phyloP scores from a whole-genome alignment of 176 grass and related monocot genomes.

The Chloris gayana region DNA sequence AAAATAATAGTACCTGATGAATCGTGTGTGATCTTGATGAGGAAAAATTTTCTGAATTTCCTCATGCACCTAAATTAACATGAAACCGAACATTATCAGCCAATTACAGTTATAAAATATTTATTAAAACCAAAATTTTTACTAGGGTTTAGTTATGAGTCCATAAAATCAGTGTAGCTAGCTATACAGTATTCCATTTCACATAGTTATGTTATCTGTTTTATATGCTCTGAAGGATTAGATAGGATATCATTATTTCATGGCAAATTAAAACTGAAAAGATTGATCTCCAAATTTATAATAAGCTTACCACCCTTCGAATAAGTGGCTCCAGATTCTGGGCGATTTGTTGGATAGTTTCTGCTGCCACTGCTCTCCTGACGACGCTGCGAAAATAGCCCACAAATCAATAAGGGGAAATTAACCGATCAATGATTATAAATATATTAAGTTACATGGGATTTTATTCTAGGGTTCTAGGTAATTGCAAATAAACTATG shows the following conservation, averaged over 20 bases:
- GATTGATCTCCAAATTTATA: neutral
- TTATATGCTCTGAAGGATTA: neutral
- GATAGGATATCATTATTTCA: slow-evolving; percentile 18
- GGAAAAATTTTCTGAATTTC: slow-evolving; percentile 42
- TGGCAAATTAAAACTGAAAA: neutral
- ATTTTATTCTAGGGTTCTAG: neutral
- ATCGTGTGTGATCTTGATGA: slow-evolving; percentile 6
- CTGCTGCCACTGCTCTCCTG: slow-evolving; percentile 20
- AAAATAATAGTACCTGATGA: slow-evolving; percentile 7
- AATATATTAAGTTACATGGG: no score
- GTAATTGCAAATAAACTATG: neutral
- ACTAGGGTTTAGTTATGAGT: neutral
- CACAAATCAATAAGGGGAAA: neutral
- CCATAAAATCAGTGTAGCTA: neutral
- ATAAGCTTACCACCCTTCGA: slow-evolving; percentile 40
- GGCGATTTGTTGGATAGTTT: slow-evolving; percentile 40
- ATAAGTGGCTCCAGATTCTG: slow-evolving; percentile 43
- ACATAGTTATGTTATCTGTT: neutral
- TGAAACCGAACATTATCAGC: neutral
- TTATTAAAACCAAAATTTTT: neutral
- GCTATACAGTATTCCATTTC: no score
- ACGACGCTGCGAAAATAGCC: slow-evolving; percentile 24
- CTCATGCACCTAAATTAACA: slow-evolving; percentile 40
- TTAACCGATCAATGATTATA: neutral
- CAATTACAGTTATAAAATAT: neutral